Conservation (phyloP, 2,329 filamentous ascomycete species). For the Sporothrix brunneoviolacea region DNA sequence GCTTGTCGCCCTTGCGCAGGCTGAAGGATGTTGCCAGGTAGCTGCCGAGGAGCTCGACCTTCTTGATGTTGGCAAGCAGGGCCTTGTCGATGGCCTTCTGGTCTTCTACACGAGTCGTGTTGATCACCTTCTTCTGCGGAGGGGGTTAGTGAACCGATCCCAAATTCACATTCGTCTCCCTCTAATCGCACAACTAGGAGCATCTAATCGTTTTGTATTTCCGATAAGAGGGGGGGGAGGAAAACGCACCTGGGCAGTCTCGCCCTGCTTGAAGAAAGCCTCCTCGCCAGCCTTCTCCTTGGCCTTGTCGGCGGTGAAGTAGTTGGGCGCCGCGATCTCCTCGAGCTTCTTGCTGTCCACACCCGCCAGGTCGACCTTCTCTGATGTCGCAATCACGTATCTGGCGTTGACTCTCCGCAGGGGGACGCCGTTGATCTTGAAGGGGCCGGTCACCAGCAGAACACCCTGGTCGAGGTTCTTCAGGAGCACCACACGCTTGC, state of each 20-base stretch:
- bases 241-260: conserved; percentile 83
- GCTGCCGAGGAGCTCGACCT: conserved; percentile 86
- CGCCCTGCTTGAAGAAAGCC: conserved; percentile 98
- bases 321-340: conserved; percentile 68
- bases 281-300: conserved; percentile 96
- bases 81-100: conserved; percentile 99
- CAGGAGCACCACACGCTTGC: conserved; percentile 98
- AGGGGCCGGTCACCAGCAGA: conserved; percentile 97
- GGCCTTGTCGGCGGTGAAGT: conserved; percentile 94
- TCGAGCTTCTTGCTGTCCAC: conserved; percentile 87
- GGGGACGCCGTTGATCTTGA: conserved; percentile 99
- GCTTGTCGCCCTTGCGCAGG: conserved; percentile 98
- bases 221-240: background rate
- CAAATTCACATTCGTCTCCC: too few species aligned
- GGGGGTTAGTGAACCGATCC: conserved; percentile 20
- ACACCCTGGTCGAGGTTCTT: conserved; percentile 97
- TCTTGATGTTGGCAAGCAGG: conserved; percentile 93
- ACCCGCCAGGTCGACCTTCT: conserved; percentile 76
- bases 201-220: too few species aligned
- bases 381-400: conserved; percentile 88
- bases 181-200: too few species aligned
- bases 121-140: conserved; percentile 90
- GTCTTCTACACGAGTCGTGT: conserved; percentile 85
- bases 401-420: conserved; percentile 89
- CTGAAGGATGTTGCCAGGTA: conserved; percentile 97